A percentile compares a stretch with the other conserved stretches of the same genome.
These are phyloP conservation scores for Xylariaceae sp. DNA, from an alignment of 2,329 filamentous ascomycete genomes.

Conservation along the genomic window DNA sequence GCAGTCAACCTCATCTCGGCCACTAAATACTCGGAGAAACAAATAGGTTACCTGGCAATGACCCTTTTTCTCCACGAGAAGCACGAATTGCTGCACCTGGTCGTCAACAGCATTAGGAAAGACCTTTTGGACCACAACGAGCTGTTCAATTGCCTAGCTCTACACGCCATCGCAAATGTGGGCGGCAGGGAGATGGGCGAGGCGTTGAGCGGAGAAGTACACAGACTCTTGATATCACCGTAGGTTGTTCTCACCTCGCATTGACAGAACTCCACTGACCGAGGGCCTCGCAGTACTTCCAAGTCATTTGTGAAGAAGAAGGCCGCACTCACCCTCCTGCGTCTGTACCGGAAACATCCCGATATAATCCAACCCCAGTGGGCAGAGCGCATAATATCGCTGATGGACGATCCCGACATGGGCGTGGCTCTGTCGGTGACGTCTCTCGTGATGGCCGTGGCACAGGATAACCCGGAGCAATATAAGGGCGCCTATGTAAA, in stretches of 20 bases:
- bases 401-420: constrained; percentile 95
- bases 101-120: constrained; percentile 98
- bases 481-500: constrained; percentile 95
- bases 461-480: constrained; percentile 88
- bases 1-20: constrained; percentile 97
- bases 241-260: constrained; percentile 41
- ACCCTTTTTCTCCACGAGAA: constrained; percentile 96
- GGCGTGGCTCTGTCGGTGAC: constrained; percentile 94
- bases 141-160: constrained; percentile 90
- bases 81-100: constrained; percentile 90
- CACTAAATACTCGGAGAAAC: constrained; percentile 97
- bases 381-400: constrained; percentile 95
- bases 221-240: constrained; percentile 90
- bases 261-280: constrained; percentile 10
- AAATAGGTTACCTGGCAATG: constrained; percentile 97
- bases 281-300: constrained; percentile 48
- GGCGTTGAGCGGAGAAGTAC: constrained; percentile 84
- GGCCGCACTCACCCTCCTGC: constrained; percentile 85
- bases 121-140: constrained; percentile 93
- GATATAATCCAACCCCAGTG: constrained; percentile 93
- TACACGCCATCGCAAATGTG: constrained; percentile 97
- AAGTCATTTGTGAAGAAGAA: constrained; percentile 99
- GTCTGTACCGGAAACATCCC: constrained; percentile 89
- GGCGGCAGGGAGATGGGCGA: constrained; percentile 97
- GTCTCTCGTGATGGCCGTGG: constrained; percentile 87